phyloP scores from a whole-genome alignment of 169 alveolate species.

The Cryptosporidium felis region DNA sequence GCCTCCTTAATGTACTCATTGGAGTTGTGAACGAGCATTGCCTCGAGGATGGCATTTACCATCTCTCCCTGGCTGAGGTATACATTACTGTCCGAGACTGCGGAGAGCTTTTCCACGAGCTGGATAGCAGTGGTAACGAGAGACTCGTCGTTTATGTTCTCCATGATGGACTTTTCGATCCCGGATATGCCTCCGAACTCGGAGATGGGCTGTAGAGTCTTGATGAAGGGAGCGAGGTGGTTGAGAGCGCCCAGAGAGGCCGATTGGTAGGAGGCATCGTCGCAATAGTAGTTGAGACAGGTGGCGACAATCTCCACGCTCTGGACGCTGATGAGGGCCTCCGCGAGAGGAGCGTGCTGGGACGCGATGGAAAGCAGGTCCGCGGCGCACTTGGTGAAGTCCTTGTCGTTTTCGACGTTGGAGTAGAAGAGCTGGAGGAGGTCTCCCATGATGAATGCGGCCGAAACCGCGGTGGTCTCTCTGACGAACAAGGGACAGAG shows the following conservation, averaged over 20 bases:
- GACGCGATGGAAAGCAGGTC: constrained; percentile 81
- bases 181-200: constrained; percentile 91
- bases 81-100: constrained; percentile 81
- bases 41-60: constrained; percentile 85
- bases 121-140: constrained; percentile 84
- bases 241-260: constrained; percentile 84
- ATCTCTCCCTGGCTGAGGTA: constrained; percentile 83
- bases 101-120: constrained; percentile 82
- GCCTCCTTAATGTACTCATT: constrained; percentile 82
- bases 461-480: constrained; percentile 64
- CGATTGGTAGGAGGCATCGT: constrained; percentile 82
- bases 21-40: constrained; percentile 87
- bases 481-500: constrained; percentile 78
- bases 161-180: constrained; percentile 81
- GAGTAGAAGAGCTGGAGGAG: constrained; percentile 45
- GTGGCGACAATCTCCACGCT: constrained; percentile 88
- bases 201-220: constrained; percentile 80
- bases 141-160: constrained; percentile 79
- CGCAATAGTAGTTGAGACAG: constrained; percentile 88
- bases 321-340: constrained; percentile 83
- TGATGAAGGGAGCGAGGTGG: constrained; percentile 83
- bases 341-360: constrained; percentile 86
- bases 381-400: constrained; percentile 64
- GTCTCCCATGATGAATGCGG: constrained; percentile 62
- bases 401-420: constrained; percentile 63